Evolutionary conservation across 2,329 filamentous ascomycete species (phyloP).

Genomic region (Purpureocillium takamizusanense): DNA sequence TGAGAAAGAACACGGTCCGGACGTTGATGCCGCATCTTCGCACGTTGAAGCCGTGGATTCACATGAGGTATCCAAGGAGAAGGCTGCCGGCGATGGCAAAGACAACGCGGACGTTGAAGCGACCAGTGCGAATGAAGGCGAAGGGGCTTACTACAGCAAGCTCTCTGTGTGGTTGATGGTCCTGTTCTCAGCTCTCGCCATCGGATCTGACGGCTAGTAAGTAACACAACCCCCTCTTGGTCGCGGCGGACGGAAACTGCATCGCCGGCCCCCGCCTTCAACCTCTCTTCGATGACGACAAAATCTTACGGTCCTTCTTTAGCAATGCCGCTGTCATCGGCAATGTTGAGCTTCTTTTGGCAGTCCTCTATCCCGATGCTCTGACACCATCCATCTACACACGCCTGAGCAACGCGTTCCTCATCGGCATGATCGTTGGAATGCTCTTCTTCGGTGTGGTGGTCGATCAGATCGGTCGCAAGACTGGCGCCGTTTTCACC

Average conservation of each 20-base stretch:
- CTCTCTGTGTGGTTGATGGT: constrained; percentile 33
- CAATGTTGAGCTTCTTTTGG: constrained; percentile 23
- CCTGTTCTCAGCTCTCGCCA: constrained; percentile 34
- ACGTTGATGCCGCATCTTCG: too few species aligned
- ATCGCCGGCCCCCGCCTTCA: constrained; percentile 20
- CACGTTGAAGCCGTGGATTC: too few species aligned
- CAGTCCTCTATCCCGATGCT: constrained; percentile 30
- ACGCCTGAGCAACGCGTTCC: constrained; percentile 44
- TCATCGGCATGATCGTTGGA: constrained; percentile 47
- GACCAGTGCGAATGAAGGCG: background rate
- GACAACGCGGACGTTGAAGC: too few species aligned
- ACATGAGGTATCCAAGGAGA: too few species aligned
- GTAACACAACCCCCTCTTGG: constrained; percentile 3
- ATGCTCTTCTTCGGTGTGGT: constrained; percentile 44
- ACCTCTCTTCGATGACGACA: too few species aligned
- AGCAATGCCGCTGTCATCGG: too few species aligned
- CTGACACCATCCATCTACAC: constrained; percentile 35
- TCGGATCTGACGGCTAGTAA: constrained; percentile 35
- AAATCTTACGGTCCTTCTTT: too few species aligned
- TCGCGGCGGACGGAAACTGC: constrained; percentile 27
- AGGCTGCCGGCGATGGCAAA: too few species aligned
- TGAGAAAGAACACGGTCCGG: too few species aligned
- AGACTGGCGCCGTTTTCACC: constrained; percentile 35
- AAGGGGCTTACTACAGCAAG: constrained; percentile 26
- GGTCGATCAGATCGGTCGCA: constrained; percentile 40